Base-by-base conservation (phyloP, 768 basidiomycete species). In the Agaricus sinodeliciosus region DNA sequence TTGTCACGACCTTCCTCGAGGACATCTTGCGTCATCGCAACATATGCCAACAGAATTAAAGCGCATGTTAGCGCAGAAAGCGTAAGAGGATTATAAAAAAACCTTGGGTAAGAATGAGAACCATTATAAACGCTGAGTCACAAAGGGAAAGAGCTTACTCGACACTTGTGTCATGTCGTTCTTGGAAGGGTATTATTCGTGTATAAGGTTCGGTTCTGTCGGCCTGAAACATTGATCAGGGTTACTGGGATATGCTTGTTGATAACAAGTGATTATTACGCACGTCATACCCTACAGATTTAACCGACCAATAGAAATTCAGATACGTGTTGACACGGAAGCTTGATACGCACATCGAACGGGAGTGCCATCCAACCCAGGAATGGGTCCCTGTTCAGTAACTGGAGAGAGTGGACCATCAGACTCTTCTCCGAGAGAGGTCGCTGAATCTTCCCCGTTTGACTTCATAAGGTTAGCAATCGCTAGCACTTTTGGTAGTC, bases 31-130 rank as follows among this genome's bases (percentile, higher is more conserved):
- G 90, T 82, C 63, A 80, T 92, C 9, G 89, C 90, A 41, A 90
- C 75, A 70, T 93, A 92, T 0, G 87, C 87, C 51, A 93, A 71
- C 4, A 83, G 70, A 31, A 81, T 70, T 52, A 93, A 70, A 9
- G 83, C 87, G 41, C 76, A 63, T 3, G 84, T 74, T 34, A 92
- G 78, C 25, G 85, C 82, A 9, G 88, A 84, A 48, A 93, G 71
- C 0, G 90, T 93, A 34, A 89, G 71, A 3, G 90, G 90, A 54
- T 85, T 89, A 71, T 87, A 93, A 65, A 93, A 88, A 70, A 92
- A 93, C 60, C 89, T 91, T 47, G n/a, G 36, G 19, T 15, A 31
- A 55, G 58, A 48, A 25, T 50, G 55, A 55, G 39, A 61, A 55
- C 51, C 36, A 31, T 44, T 25, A 34, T 13, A 45, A n/a, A 36